Evolutionary conservation across 306 rosid genomes (phyloP), one percentile per base, ranked within the genome.

Genomic region (Rosa rugosa): DNA sequence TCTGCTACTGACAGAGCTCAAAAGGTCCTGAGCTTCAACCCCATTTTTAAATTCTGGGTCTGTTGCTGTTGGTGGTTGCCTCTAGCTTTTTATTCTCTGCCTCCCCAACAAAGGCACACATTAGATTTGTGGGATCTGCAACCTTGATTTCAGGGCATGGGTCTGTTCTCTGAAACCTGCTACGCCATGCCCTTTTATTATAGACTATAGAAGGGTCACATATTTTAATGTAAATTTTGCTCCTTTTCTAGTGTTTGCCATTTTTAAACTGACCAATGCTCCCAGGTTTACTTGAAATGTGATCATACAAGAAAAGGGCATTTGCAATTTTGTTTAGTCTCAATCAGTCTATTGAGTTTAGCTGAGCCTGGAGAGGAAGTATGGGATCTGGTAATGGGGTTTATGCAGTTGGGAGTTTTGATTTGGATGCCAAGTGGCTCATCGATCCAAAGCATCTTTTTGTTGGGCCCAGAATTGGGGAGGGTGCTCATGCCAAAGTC

Each of bases 381-480:
- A 94, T 94, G 98, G 98, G 97, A 88, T 92, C 98, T 87, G 97
- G 91, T 42, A 90, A 88, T 89, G 94, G 93, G 83, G 90, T 92
- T 89, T 90, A 84, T 74, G 91, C 92, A 4, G 86, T 85, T 77
- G 98, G 80, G 34, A 93, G 86, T 77, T 85, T 94, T 66, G 80
- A 69, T 83, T 88, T 92, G 51, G 96, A 92, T 78, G 82, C 92
- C 64, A 88, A 92, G 84, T 92, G 98, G 98, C 72, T 88, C 64
- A 83, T 92, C 72, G 97, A 92, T 92, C 98, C 98, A 16, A 94
- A 88, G 45, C 92, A 85, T 67, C 88, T 94, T 60, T 93, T 94
- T 81, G 92, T 94, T 86, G 98, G 98, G 0, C 98, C 97, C 6
- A 91, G 87, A 84, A 91, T 94, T 85, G 97, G 98, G 65, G 97